A percentile compares a stretch with the other conserved stretches of the same genome.
Conservation (phyloP, 176 grass and related monocot species). For the Carex scoparia region DNA sequence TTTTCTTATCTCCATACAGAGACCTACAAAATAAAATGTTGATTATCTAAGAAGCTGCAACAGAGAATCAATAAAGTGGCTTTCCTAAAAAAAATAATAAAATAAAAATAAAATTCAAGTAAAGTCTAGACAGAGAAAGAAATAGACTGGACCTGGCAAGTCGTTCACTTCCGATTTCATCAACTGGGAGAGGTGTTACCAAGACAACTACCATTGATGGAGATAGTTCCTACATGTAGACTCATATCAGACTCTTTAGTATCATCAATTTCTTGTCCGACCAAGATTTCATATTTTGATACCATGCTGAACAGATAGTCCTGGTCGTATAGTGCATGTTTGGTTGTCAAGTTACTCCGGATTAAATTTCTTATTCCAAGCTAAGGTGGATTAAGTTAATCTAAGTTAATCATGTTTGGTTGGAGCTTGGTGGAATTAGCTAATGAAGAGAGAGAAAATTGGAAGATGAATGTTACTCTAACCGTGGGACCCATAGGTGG, state of each 20-base stretch:
- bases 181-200: constrained; percentile 73
- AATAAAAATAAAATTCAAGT: background rate
- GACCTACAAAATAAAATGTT: constrained; percentile 29
- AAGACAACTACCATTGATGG: constrained; percentile 58
- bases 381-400: no score
- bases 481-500: no score
- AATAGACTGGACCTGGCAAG: constrained; percentile 51
- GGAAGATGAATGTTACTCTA: no score
- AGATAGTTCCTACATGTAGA: constrained; percentile 51
- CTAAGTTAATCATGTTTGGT: no score
- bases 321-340: background rate
- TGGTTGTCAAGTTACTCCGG: no score
- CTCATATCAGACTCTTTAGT: background rate
- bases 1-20: constrained; percentile 51
- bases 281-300: background rate
- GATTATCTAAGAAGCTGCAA: background rate
- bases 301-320: background rate
- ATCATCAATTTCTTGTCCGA: background rate
- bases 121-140: background rate
- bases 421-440: no score
- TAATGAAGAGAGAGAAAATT: no score
- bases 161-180: constrained; percentile 59
- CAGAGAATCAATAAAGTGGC: background rate
- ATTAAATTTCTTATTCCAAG: no score
- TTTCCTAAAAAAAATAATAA: background rate